These are phyloP conservation scores for Colletotrichum theobromicola DNA, from an alignment of 2,329 filamentous ascomycete species.

Conservation along the genomic window DNA sequence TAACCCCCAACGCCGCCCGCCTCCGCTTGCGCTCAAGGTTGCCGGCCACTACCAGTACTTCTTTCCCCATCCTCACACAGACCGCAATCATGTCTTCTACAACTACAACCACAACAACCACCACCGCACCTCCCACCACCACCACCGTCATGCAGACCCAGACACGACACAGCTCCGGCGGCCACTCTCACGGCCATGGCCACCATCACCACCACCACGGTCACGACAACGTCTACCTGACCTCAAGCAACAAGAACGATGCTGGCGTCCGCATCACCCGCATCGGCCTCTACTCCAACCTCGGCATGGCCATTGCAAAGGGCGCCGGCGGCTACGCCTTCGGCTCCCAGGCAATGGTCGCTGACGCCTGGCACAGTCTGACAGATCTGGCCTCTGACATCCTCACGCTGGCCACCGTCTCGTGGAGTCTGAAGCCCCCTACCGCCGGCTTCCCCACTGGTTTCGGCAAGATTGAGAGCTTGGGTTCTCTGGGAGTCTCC, in stretches of 20 bases:
- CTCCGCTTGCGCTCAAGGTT: background rate
- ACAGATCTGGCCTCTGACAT: conserved; percentile 96
- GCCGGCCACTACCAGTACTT: background rate
- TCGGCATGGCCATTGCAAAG: conserved; percentile 93
- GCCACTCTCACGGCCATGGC: conserved; percentile 52
- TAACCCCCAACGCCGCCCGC: conserved; percentile 18
- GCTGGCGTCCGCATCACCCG: conserved; percentile 93
- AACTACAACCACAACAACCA: conserved; percentile 30
- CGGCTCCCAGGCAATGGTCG: conserved; percentile 90
- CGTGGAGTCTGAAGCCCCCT: conserved; percentile 87
- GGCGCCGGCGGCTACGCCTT: conserved; percentile 92
- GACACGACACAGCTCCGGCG: conserved; percentile 50
- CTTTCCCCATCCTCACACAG: background rate
- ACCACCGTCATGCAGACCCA: conserved; percentile 36
- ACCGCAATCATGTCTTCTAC: conserved; percentile 39
- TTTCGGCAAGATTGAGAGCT: conserved; percentile 96
- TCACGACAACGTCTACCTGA: conserved; percentile 85
- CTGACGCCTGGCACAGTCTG: conserved; percentile 94
- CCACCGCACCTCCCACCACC: conserved; percentile 27
- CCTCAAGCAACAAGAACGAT: conserved; percentile 84
- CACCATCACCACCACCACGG: conserved; percentile 70
- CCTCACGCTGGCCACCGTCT: conserved; percentile 91
- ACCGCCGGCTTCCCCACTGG: conserved; percentile 85
- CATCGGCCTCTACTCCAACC: conserved; percentile 86
- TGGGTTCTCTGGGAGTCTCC: conserved; percentile 92